phyloP scores from a whole-genome alignment of 2,329 filamentous ascomycete genomes.

The Xylaria sp. region DNA sequence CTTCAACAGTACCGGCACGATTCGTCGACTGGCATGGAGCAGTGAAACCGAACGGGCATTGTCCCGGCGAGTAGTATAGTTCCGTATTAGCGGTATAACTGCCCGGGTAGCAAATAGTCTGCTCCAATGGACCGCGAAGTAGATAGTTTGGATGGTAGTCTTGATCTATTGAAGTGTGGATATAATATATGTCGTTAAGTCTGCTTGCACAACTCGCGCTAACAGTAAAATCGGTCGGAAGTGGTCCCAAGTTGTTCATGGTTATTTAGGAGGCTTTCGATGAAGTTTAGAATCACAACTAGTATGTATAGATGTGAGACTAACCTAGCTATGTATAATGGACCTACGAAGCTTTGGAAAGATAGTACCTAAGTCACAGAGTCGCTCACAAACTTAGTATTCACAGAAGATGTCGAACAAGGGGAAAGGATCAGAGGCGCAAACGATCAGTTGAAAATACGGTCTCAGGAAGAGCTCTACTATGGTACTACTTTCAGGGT shows the following conservation, averaged over 20 bases:
- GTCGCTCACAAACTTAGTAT: not conserved
- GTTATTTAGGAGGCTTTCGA: not conserved
- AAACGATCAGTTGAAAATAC: not conserved
- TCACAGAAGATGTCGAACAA: not conserved
- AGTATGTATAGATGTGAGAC: no score
- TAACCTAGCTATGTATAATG: not conserved
- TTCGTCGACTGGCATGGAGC: slow-evolving; percentile 7
- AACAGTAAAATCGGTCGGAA: slow-evolving; percentile 11
- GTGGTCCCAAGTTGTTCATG: slow-evolving; percentile 2
- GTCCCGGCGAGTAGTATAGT: slow-evolving; percentile 20
- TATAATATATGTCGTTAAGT: not conserved
- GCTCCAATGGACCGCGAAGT: slow-evolving; percentile 2
- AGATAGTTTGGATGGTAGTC: not conserved
- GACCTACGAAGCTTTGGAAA: not conserved
- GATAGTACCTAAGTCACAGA: not conserved
- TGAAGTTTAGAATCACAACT: not conserved
- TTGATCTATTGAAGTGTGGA: not conserved
- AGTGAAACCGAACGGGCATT: slow-evolving; percentile 8
- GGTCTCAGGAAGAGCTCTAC: no score
- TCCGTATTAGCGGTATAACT: slow-evolving; percentile 7
- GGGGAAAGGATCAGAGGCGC: not conserved
- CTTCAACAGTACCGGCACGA: slow-evolving; percentile 16
- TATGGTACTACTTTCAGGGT: no score
- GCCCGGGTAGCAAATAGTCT: slow-evolving; percentile 7
- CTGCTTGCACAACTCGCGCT: not conserved